Percentiles rank a stretch among this genome's conserved stretches.
These are phyloP conservation scores for Apiotrichum montevideense DNA, from an alignment of 1,284 basidiomycete genomes.

Conservation along the genomic window DNA sequence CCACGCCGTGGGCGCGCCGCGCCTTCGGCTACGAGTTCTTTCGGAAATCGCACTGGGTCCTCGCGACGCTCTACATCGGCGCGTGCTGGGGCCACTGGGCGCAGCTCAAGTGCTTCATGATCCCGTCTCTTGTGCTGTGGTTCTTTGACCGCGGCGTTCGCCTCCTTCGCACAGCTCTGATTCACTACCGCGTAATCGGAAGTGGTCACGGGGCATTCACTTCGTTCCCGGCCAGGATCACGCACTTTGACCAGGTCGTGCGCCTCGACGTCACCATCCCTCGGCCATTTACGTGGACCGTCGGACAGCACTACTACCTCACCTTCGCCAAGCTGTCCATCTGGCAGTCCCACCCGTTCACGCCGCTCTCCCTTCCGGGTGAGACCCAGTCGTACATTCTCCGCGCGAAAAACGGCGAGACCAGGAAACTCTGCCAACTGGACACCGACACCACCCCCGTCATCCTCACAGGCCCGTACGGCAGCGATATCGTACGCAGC, in stretches of 20 bases:
- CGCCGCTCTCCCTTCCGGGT: constrained; percentile 26
- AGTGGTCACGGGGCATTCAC: constrained; percentile 26
- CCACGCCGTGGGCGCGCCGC: constrained; percentile 18
- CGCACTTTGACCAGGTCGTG: constrained; percentile 21
- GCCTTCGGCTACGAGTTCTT: constrained; percentile 33
- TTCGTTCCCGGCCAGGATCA: constrained; percentile 20
- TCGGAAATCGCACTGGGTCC: constrained; percentile 32
- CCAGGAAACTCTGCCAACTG: constrained; percentile 9
- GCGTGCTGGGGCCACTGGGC: constrained; percentile 34
- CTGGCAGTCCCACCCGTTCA: constrained; percentile 38
- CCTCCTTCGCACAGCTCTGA: constrained; percentile 24
- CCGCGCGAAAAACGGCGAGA: constrained; percentile 28
- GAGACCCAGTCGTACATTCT: constrained; percentile 22
- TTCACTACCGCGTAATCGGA: constrained; percentile 26
- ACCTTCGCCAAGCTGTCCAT: constrained; percentile 25
- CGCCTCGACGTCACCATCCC: constrained; percentile 24
- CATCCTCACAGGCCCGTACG: constrained; percentile 31
- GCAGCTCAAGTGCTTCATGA: constrained; percentile 29
- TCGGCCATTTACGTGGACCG: constrained; percentile 9
- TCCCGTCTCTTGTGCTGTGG: constrained; percentile 31
- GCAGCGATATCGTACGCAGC: constrained; percentile 15
- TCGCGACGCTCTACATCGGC: constrained; percentile 33
- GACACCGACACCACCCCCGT: constrained; percentile 14
- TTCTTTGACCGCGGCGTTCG: constrained; percentile 22
- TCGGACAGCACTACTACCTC: constrained; percentile 35